These are phyloP conservation scores for Populus davidiana DNA, from an alignment of 345 rosid genomes.

Conservation along the genomic window DNA sequence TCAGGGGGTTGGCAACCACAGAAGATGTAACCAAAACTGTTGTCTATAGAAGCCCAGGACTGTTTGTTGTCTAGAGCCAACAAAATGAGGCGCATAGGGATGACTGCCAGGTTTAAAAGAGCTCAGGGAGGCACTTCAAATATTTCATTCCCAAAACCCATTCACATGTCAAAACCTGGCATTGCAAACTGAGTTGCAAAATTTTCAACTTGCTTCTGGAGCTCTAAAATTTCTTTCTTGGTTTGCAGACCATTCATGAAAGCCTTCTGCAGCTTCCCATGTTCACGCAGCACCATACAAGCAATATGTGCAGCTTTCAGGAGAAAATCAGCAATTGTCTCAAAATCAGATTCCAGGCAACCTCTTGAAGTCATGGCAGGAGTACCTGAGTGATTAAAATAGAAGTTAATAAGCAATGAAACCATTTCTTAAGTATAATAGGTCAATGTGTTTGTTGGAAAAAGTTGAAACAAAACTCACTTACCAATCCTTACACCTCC, in stretches of 20 bases:
- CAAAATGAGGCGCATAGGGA: background rate
- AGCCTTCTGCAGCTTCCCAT: slow-evolving; percentile 14
- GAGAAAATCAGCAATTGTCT: slow-evolving; percentile 26
- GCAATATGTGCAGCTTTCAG: slow-evolving; percentile 22
- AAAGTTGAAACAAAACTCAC: background rate
- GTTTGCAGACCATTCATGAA: slow-evolving; percentile 13
- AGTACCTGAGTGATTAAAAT: slow-evolving; percentile 15
- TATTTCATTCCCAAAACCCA: background rate
- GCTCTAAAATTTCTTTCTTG: slow-evolving; percentile 19
- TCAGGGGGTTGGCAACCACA: background rate
- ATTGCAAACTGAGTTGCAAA: slow-evolving; percentile 31
- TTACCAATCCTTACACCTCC: slow-evolving; percentile 29
- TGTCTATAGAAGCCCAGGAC: background rate
- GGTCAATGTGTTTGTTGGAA: background rate
- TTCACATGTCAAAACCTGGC: slow-evolving; percentile 27
- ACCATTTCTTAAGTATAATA: background rate
- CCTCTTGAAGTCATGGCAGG: slow-evolving; percentile 35
- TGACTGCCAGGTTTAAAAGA: background rate
- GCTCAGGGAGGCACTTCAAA: background rate
- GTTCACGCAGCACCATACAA: slow-evolving; percentile 15
- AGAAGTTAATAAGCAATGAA: background rate
- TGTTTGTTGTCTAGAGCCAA: background rate
- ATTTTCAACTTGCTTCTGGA: slow-evolving; percentile 20
- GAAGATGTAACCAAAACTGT: background rate
- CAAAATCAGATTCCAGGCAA: slow-evolving; percentile 29